Conservation (phyloP, 2,329 filamentous ascomycete genomes). For the Ceratocystis cubensis region DNA sequence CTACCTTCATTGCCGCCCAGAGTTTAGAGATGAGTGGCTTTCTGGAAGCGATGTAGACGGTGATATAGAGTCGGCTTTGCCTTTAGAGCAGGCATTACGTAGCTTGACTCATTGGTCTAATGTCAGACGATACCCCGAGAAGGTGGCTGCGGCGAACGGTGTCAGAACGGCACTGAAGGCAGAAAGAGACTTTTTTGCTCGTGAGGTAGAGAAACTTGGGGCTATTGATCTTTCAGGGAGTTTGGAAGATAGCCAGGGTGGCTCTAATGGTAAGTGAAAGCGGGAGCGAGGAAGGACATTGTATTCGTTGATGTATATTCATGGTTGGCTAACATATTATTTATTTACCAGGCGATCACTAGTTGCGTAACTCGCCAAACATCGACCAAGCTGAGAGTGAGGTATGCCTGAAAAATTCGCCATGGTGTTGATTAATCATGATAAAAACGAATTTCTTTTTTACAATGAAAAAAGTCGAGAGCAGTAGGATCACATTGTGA, state of each 20-base stretch:
- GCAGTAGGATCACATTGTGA: too few relatives aligned
- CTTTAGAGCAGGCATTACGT: slow-evolving; percentile 78
- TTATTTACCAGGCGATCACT: slow-evolving; percentile 6
- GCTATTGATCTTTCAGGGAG: slow-evolving; percentile 24
- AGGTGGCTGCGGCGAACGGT: slow-evolving; percentile 47
- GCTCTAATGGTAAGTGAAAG: slow-evolving; percentile 6
- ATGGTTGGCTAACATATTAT: background rate
- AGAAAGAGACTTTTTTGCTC: slow-evolving; percentile 63
- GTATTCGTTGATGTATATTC: background rate
- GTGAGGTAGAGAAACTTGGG: slow-evolving; percentile 64
- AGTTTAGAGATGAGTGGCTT: slow-evolving; percentile 90
- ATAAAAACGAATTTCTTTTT: background rate
- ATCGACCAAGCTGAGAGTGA: background rate
- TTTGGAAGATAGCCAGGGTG: slow-evolving; percentile 13
- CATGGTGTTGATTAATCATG: background rate
- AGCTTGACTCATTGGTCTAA: slow-evolving; percentile 94
- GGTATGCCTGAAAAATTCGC: background rate
- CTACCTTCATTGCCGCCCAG: slow-evolving; percentile 83
- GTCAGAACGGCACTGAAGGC: slow-evolving; percentile 17
- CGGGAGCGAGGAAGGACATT: background rate
- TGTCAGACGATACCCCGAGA: slow-evolving; percentile 65
- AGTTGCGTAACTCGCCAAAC: background rate
- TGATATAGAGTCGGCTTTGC: slow-evolving; percentile 84
- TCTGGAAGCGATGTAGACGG: slow-evolving; percentile 82
- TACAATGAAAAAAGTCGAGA: background rate